Base-by-base conservation (phyloP, 176 grass and related monocot genomes). In the Neostapfia colusana region DNA sequence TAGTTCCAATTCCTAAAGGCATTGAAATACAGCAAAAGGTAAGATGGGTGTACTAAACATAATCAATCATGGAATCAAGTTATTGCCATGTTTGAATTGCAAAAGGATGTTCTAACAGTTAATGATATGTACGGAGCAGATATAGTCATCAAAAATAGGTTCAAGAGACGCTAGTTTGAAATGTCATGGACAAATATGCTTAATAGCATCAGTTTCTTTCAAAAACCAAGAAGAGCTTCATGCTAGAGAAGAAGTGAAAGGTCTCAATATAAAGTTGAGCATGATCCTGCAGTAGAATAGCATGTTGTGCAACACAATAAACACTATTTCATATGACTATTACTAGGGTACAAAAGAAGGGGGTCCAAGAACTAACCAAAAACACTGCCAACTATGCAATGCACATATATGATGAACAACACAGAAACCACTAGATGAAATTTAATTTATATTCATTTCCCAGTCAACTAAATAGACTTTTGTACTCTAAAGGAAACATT, bases 1-100 rank as follows among this genome's bases (percentile, higher is more conserved):
- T 97, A 42, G 90, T 93, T 74, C 88, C 88, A 48, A 41, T 85
- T 91, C 93, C 93, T 97, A 55, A 67, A 83, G 60, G 54, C 65
- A 76, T 60, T 69, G 63, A 70, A 69, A 78, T 14, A 77, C 41
- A 83, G 18, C 66, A 80, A 74, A 79, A 74, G 45, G 50, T 76
- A 68, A 51, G 34, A 48, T 51, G 54, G 55, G 26, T 35, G 59
- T 23, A 69, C 28, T 5, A 50, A 51, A 40, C 41, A 85, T 40
- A 68, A 9, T 3, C 50, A 66, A 73, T 6, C 31, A 31, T 3
- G 31, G 31, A 31, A 31, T 79, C 39, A 24, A 65, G 38, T 73
- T 46, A 43, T 39, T 78, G 27, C 57, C 15, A 2, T 65, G 63
- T 69, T 15, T 37, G 40, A 72, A 79, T 49, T 28, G 54, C 15